Percentiles rank a stretch among this genome's conserved stretches.
These are phyloP conservation scores for Carex littledalei DNA, from an alignment of 176 grass and related monocot genomes.

Conservation along the genomic window DNA sequence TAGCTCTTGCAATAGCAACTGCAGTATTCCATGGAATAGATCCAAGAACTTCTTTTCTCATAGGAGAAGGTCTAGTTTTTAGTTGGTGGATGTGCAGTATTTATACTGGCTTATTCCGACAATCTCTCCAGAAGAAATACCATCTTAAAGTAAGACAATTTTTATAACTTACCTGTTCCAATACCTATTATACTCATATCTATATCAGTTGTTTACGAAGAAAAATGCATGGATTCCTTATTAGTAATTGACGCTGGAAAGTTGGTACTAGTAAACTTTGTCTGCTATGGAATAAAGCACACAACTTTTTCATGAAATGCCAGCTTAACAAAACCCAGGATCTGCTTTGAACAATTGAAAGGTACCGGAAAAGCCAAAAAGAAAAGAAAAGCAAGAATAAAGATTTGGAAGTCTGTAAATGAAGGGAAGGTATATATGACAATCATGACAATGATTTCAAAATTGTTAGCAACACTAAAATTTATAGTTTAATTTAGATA, in stretches of 20 bases:
- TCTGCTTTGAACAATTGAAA: background rate
- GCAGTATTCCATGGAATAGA: slow-evolving; percentile 52
- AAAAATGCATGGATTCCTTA: background rate
- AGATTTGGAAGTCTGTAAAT: background rate
- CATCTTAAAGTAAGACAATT: slow-evolving; percentile 46
- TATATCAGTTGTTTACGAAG: background rate
- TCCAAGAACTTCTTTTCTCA: slow-evolving; percentile 33
- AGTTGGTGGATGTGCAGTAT: slow-evolving; percentile 53
- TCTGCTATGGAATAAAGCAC: background rate
- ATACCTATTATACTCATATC: background rate
- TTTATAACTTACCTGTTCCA: background rate
- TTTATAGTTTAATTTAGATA: background rate
- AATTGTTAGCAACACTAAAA: background rate
- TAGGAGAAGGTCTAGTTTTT: slow-evolving; percentile 54
- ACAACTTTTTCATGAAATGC: background rate
- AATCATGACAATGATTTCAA: background rate
- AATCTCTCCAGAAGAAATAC: slow-evolving; percentile 50
- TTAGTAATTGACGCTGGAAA: background rate
- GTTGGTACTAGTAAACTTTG: background rate
- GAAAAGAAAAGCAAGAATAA: background rate
- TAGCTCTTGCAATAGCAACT: slow-evolving; percentile 46
- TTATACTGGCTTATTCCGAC: slow-evolving; percentile 27
- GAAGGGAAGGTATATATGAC: background rate
- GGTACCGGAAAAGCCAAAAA: background rate
- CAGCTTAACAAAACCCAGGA: background rate